Percentiles rank a stretch among this genome's conserved stretches.
Evolutionary conservation across 169 alveolate species (phyloP).

Genomic region (Cryptosporidium felis): DNA sequence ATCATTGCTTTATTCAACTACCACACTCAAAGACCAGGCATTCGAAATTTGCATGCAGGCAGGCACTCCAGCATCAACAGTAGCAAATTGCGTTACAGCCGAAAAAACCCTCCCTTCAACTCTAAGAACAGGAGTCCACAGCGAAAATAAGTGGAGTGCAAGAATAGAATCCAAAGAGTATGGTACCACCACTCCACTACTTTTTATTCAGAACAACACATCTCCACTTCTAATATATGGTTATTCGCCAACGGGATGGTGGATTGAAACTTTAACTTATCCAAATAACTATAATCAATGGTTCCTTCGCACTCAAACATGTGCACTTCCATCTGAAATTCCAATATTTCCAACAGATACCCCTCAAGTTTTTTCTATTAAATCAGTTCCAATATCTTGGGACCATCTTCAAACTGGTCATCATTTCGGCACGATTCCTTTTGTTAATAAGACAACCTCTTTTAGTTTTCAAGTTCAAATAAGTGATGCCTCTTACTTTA

Average conservation of each 20-base stretch:
- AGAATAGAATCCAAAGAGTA: constrained; percentile 10
- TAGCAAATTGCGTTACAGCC: constrained; percentile 28
- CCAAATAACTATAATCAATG: constrained; percentile 67
- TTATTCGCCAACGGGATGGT: constrained; percentile 64
- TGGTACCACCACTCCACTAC: constrained; percentile 14
- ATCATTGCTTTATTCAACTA: constrained; percentile 33
- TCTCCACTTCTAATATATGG: constrained; percentile 56
- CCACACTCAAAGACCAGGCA: constrained; percentile 56
- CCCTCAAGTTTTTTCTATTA: constrained; percentile 34
- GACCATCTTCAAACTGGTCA: constrained; percentile 50
- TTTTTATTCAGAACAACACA: constrained; percentile 60
- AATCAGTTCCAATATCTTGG: constrained; percentile 48
- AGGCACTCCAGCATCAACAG: neutral
- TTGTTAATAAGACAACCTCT: neutral
- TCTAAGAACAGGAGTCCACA: neutral
- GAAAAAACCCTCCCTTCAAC: constrained; percentile 36
- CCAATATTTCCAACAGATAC: constrained; percentile 60
- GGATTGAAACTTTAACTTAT: constrained; percentile 53
- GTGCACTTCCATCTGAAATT: constrained; percentile 34
- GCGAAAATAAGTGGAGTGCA: constrained; percentile 13
- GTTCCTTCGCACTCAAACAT: constrained; percentile 60
- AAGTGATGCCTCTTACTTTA: neutral
- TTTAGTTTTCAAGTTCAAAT: constrained; percentile 42
- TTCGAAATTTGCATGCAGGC: constrained; percentile 40
- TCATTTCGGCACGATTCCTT: constrained; percentile 41